Evolutionary conservation across 345 rosid genomes (phyloP).

Genomic region (Turnera subulata): DNA sequence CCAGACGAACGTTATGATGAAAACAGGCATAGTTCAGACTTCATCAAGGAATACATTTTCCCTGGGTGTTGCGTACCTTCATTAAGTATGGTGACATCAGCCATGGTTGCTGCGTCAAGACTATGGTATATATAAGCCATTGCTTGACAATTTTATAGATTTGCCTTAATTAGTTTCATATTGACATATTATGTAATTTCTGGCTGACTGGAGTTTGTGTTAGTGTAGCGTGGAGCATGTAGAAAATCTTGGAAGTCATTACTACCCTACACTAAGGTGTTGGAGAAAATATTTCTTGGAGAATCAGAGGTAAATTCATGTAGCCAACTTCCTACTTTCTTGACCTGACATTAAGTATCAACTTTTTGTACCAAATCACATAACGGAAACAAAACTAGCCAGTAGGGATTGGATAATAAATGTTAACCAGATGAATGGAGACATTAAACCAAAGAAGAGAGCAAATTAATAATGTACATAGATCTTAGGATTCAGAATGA

Average conservation of each 20-base stretch:
- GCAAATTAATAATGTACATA: too few species aligned
- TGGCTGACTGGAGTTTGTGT: neutral
- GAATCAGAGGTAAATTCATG: constrained; percentile 62
- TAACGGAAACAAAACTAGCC: too few species aligned
- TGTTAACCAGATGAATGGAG: too few species aligned
- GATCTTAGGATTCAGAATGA: too few species aligned
- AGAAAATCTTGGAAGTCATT: constrained; percentile 83
- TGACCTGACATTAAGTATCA: too few species aligned
- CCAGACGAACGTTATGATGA: constrained; percentile 82
- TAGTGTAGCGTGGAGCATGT: constrained; percentile 67
- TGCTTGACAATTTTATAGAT: too few species aligned
- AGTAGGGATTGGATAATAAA: too few species aligned
- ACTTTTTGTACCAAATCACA: too few species aligned
- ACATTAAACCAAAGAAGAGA: too few species aligned
- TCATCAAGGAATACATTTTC: constrained; percentile 89
- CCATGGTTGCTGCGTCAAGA: constrained; percentile 70
- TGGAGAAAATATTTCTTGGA: constrained; percentile 86
- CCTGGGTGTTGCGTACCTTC: constrained; percentile 94
- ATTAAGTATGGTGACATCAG: constrained; percentile 62
- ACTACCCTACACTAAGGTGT: constrained; percentile 63
- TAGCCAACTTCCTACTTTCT: too few species aligned
- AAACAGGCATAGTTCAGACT: constrained; percentile 76
- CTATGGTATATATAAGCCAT: constrained; percentile 45
- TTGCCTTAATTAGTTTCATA: neutral
- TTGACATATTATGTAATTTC: neutral